Base-by-base conservation (phyloP, 495 filamentous ascomycete genomes). In the Rostrohypoxylon terebratum region DNA sequence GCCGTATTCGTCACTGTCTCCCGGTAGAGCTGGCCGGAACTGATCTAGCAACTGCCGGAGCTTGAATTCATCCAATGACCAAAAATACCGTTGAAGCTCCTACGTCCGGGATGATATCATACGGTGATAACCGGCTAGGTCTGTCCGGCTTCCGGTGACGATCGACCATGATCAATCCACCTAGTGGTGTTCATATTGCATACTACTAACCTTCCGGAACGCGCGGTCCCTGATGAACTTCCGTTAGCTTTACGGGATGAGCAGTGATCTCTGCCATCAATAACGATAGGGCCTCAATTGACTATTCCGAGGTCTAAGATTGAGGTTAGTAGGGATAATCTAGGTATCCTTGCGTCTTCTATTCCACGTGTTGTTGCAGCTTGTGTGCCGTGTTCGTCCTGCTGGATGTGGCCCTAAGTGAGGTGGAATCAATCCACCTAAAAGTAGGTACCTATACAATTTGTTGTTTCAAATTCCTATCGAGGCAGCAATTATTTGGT, bases 71-170 rank as follows among this genome's bases (percentile, higher is more conserved):
- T 18, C 59, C 66, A 69, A 59, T 53, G 11, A 20, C 23, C 25
- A 57, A 5, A 20, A 57, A 33, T 65, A 34, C 51, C 48, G 38
- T 42, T 10, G 59, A 50, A 8, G 38, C 25, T 57, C 38, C 34
- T 34, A 31, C 38, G 21, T 57, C 50, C 66, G 50, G 40, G 20
- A 69, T 63, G 51, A 51, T 63, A 58, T 51, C 18, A 23, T 33
- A 69, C n/a, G 23, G 23, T 18, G 45, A 59, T 28, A 42, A 6
- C 66, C 38, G 48, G 48, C 9, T 28, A 23, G 16, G n/a, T 34
- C 55, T 36, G 42, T 54, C 48, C 38, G 42, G 21, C 38, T 62
- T 20, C 21, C 50, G 34, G 57, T 13, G 21, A 8, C 34, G 48
- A 64, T 42, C 34, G 18, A 33, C n/a, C n/a, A 16, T 57, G 53